Base-by-base conservation (phyloP, 2,329 filamentous ascomycete genomes). In the Xylaria sp. region DNA sequence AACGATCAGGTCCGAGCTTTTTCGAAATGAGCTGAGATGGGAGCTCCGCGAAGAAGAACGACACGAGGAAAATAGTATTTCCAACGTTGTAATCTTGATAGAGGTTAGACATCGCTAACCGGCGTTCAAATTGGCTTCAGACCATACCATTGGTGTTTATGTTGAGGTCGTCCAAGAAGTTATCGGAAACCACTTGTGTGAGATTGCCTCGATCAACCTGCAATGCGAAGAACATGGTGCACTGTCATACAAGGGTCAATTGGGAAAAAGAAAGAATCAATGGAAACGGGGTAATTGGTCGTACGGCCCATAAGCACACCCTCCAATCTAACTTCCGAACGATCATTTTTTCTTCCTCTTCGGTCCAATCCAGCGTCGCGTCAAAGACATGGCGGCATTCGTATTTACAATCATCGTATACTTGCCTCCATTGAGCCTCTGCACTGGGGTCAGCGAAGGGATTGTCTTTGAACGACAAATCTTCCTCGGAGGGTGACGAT, bases 141-240 rank as follows among this genome's bases (percentile, higher is more conserved):
- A 44, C 42, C 40, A 51, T 64, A 82, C 80, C 85, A 75, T 85
- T 81, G 0, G 81, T 84, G 21, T 75, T 80, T 63, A 85, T 71
- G 1, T 76, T 73, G n/a, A 84, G 75, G 60, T 89, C 90, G 70
- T 78, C 80, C 4, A 92, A 79, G 79, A 91, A 85, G 66, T 88
- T 89, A 76, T 90, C 88, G 0, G 86, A 87, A 18, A 88, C 79
- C 9, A 88, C 89, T 75, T 89, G 88, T 2, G 72, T 69, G 13
- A 91, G 82, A 72, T 91, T 91, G 32, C 85, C 84, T 25, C 89
- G 82, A 76, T 91, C 88, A 29, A 90, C 80, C 71, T 91, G 86
- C 5, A 91, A 81, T 1, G 85, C 86, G 71, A 90, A 88, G 75
- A 90, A 90, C 78, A 89, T 89, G 37, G 89, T 70, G 66, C 86